These are phyloP conservation scores for Puccinia coronata DNA, from an alignment of 1,284 basidiomycete genomes.

Conservation along the genomic window DNA sequence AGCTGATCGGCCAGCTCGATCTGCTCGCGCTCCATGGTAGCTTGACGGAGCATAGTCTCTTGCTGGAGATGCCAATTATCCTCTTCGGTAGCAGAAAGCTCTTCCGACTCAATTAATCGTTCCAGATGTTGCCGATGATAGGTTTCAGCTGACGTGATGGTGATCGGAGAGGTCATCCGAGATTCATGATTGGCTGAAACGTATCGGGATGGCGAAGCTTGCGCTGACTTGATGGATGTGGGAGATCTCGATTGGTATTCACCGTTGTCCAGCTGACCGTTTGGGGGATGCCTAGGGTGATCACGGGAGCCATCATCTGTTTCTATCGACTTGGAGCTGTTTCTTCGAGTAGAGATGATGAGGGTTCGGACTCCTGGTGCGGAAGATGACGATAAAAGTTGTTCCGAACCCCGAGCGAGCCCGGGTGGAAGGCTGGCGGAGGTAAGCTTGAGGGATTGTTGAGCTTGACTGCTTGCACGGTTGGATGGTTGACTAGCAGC, in stretches of 20 bases:
- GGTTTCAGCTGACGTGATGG: constrained; percentile 16
- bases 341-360: neutral
- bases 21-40: constrained; percentile 20
- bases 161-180: neutral
- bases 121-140: constrained; percentile 18
- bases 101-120: constrained; percentile 22
- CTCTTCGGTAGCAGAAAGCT: neutral
- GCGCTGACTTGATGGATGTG: constrained; percentile 7
- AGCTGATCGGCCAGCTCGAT: constrained; percentile 23
- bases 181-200: neutral
- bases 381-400: neutral
- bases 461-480: neutral
- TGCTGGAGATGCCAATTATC: constrained; percentile 12
- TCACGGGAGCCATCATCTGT: neutral
- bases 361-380: constrained; percentile 12
- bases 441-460: constrained; percentile 1
- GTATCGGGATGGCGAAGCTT: constrained; percentile 11
- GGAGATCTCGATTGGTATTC: neutral
- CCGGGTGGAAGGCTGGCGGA: neutral
- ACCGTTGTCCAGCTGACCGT: neutral
- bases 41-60: constrained; percentile 24
- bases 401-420: neutral
- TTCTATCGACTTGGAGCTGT: constrained; percentile 3
- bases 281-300: neutral
- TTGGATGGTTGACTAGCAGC: constrained; percentile 28